phyloP scores from a whole-genome alignment of 805 yeast genomes.

The Suhomyces kilbournensis region DNA sequence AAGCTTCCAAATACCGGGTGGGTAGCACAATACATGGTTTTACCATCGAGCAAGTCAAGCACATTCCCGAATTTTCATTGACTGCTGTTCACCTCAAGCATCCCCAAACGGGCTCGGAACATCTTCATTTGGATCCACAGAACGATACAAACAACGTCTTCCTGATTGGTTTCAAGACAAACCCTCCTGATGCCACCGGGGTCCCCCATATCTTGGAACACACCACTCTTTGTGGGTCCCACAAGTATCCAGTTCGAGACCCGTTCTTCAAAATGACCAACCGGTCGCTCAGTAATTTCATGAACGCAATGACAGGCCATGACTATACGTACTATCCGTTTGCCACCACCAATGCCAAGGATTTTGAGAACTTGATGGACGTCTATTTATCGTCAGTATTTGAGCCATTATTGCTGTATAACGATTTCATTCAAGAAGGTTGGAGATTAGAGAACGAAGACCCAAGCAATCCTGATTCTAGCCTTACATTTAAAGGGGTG shows the following conservation, averaged over 20 bases:
- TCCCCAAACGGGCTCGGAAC: constrained; percentile 66
- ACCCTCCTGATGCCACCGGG: constrained; percentile 93
- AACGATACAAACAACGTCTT: constrained; percentile 86
- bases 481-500: constrained; percentile 84
- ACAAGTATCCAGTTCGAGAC: constrained; percentile 88
- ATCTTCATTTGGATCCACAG: constrained; percentile 77
- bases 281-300: constrained; percentile 89
- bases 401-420: constrained; percentile 70
- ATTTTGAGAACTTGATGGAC: constrained; percentile 77
- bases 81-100: constrained; percentile 76
- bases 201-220: constrained; percentile 96
- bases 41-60: constrained; percentile 56
- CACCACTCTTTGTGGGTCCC: constrained; percentile 92
- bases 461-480: constrained; percentile 53
- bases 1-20: constrained; percentile 49
- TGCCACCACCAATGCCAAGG: constrained; percentile 85
- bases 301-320: constrained; percentile 99
- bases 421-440: constrained; percentile 93
- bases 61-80: constrained; percentile 78
- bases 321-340: constrained; percentile 96
- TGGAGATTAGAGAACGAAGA: constrained; percentile 87
- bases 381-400: constrained; percentile 87
- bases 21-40: constrained; percentile 68
- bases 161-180: constrained; percentile 85
- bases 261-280: constrained; percentile 98